Conservation (phyloP, 1,139 yeast species). For the Yamadazyma dendronema region DNA sequence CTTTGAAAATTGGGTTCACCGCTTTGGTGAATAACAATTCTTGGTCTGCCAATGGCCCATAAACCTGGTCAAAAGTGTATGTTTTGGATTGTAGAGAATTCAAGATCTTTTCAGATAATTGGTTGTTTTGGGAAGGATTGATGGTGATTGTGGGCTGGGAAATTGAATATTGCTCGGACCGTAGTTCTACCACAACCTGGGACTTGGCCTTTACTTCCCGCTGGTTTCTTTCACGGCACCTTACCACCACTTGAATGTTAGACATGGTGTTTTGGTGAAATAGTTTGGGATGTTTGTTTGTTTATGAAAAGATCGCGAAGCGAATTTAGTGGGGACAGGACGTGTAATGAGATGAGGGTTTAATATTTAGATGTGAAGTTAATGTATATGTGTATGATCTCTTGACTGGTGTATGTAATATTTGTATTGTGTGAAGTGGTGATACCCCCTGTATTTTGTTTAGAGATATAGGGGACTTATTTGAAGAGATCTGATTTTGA, state of each 20-base stretch:
- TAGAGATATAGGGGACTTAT: too few relatives aligned
- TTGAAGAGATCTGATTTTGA: too few relatives aligned
- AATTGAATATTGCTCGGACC: constrained; percentile 43
- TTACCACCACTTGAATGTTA: constrained; percentile 77
- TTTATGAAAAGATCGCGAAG: constrained; percentile 8
- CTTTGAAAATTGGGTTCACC: constrained; percentile 63
- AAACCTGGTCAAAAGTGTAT: constrained; percentile 70
- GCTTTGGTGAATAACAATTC: constrained; percentile 53
- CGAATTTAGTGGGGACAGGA: not conserved
- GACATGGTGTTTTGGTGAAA: constrained; percentile 22
- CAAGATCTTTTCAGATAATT: constrained; percentile 15
- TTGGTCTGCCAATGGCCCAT: constrained; percentile 73
- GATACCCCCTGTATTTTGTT: too few relatives aligned
- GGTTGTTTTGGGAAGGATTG: constrained; percentile 25
- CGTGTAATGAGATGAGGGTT: not conserved
- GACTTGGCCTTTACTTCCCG: constrained; percentile 71
- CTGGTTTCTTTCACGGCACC: constrained; percentile 81
- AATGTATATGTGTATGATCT: too few relatives aligned
- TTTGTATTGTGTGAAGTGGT: too few relatives aligned
- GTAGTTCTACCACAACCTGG: constrained; percentile 67
- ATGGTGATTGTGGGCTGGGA: constrained; percentile 38
- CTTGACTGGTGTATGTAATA: too few relatives aligned
- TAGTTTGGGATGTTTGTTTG: constrained; percentile 6
- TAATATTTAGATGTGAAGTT: not conserved
- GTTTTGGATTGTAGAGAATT: constrained; percentile 37